Evolutionary conservation across 805 yeast species (phyloP).

Genomic region (Komagataella mondaviorum): DNA sequence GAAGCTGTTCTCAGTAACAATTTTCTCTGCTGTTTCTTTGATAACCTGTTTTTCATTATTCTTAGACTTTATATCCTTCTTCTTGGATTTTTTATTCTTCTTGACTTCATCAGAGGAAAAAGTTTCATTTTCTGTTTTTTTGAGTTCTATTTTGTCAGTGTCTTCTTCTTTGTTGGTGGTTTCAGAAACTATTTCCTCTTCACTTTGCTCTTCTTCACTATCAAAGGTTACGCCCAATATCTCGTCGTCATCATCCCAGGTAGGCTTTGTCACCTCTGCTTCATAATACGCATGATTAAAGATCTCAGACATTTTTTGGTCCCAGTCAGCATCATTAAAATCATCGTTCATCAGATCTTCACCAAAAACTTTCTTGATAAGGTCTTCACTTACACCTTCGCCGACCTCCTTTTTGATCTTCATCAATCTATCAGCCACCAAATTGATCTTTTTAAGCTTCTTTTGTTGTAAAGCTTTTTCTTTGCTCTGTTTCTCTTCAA

Average conservation of each 20-base stretch:
- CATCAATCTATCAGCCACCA: slow-evolving; percentile 57
- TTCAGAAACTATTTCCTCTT: slow-evolving; percentile 17
- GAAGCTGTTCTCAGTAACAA: slow-evolving; percentile 63
- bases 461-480: slow-evolving; percentile 54
- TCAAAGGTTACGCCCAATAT: slow-evolving; percentile 28
- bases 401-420: slow-evolving; percentile 61
- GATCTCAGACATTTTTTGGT: slow-evolving; percentile 65
- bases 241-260: slow-evolving; percentile 51
- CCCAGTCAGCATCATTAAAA: slow-evolving; percentile 89
- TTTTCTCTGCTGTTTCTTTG: slow-evolving; percentile 56
- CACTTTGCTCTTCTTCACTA: slow-evolving; percentile 25
- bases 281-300: slow-evolving; percentile 76
- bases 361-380: slow-evolving; percentile 53
- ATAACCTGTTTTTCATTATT: slow-evolving; percentile 44
- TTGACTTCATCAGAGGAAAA: not conserved
- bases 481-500: slow-evolving; percentile 35
- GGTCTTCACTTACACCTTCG: slow-evolving; percentile 42
- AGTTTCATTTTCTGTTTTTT: too few relatives aligned
- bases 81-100: slow-evolving; percentile 12
- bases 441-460: slow-evolving; percentile 64
- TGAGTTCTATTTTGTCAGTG: not conserved
- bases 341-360: slow-evolving; percentile 74
- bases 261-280: slow-evolving; percentile 42
- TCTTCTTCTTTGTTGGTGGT: not conserved
- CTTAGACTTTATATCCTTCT: slow-evolving; percentile 32